These are phyloP conservation scores for Pyricularia grisea DNA, from an alignment of 2,329 filamentous ascomycete genomes.

Conservation along the genomic window DNA sequence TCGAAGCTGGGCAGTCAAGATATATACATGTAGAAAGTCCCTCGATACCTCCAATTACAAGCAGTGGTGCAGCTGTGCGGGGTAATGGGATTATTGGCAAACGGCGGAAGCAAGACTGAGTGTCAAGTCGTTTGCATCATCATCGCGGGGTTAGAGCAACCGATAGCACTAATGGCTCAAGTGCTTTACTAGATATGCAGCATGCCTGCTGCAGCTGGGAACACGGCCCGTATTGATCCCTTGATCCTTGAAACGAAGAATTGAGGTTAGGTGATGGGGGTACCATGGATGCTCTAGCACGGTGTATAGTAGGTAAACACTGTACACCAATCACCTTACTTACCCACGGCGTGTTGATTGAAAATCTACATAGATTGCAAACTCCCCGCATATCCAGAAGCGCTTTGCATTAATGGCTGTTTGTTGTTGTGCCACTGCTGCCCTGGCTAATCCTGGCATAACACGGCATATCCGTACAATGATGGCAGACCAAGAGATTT, in stretches of 20 bases:
- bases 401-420: not conserved
- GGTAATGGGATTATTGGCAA: not conserved
- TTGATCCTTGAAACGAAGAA: too few relatives aligned
- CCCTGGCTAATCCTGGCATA: not conserved
- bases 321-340: too few relatives aligned
- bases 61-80: not conserved
- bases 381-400: not conserved
- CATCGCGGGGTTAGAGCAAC: not conserved
- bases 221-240: not conserved
- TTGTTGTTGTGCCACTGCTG: too few relatives aligned
- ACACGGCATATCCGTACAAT: not conserved
- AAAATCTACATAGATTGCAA: not conserved
- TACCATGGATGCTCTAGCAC: too few relatives aligned
- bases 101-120: not conserved
- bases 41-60: not conserved
- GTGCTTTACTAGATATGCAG: not conserved
- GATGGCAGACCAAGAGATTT: not conserved
- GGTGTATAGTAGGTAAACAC: too few relatives aligned
- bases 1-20: too few relatives aligned
- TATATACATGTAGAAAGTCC: not conserved
- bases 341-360: too few relatives aligned
- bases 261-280: too few relatives aligned
- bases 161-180: not conserved
- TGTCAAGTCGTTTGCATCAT: not conserved
- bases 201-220: not conserved